phyloP scores from a whole-genome alignment of 192 early-diverging fungal species.

The Coemansia sp. region DNA sequence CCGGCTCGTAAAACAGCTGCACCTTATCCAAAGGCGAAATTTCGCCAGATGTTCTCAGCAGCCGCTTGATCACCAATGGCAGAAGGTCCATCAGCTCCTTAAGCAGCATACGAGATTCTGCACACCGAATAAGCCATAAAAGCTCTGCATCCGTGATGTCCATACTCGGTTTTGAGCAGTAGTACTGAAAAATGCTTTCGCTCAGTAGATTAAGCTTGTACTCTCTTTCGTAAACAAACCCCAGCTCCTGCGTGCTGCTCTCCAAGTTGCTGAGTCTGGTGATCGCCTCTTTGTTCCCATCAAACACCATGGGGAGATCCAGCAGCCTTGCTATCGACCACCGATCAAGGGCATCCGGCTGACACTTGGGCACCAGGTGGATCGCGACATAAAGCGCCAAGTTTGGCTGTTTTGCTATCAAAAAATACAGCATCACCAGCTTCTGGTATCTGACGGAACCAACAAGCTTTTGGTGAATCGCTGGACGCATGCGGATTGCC shows the following conservation, averaged over 20 bases:
- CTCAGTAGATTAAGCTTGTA: conserved; percentile 22
- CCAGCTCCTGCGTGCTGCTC: not conserved
- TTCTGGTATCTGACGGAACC: conserved; percentile 2
- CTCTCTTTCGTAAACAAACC: conserved; percentile 8
- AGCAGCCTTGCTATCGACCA: conserved; percentile 29
- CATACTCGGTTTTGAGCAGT: not conserved
- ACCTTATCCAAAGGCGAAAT: not conserved
- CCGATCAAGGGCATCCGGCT: conserved; percentile 7
- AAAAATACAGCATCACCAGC: conserved; percentile 23
- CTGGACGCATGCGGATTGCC: conserved; percentile 39
- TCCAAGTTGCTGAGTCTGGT: conserved; percentile 1
- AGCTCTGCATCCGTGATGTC: conserved; percentile 30
- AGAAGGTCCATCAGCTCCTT: conserved; percentile 28
- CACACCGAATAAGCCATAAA: conserved; percentile 20
- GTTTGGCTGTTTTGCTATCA: conserved; percentile 19
- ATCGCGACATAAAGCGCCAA: conserved; percentile 28
- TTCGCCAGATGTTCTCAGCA: not conserved
- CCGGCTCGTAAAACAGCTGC: conserved; percentile 19
- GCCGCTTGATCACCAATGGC: conserved; percentile 26
- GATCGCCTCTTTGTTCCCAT: not conserved
- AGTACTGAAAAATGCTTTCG: conserved; percentile 21
- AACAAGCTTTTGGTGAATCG: conserved; percentile 18
- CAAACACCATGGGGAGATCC: conserved; percentile 5
- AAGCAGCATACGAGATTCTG: conserved; percentile 14
- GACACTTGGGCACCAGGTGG: conserved; percentile 12